Percentiles rank a stretch among this genome's conserved stretches.
These are phyloP conservation scores for Phaeosphaeria sp. DNA, from an alignment of 2,329 filamentous ascomycete genomes.

Conservation along the genomic window DNA sequence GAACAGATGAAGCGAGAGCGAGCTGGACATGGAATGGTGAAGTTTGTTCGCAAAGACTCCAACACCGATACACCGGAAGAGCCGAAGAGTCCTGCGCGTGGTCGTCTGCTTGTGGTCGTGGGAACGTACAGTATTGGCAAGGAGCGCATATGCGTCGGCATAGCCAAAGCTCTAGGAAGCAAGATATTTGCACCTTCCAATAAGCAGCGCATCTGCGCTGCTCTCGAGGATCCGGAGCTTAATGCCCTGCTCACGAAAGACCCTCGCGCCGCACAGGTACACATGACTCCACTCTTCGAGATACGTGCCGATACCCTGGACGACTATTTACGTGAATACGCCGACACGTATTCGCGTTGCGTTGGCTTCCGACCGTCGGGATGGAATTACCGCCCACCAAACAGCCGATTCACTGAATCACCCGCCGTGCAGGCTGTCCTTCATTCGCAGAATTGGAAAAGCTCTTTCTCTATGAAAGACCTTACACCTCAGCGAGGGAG, in stretches of 20 bases:
- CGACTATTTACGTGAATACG: conserved; percentile 83
- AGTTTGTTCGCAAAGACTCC: conserved; percentile 62
- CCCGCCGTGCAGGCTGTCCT: conserved; percentile 70
- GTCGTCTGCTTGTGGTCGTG: conserved; percentile 86
- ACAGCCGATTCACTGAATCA: conserved; percentile 66
- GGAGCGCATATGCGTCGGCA: conserved; percentile 91
- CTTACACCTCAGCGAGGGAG: conserved; percentile 83
- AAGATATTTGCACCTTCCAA: conserved; percentile 87
- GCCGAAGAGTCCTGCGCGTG: conserved; percentile 49
- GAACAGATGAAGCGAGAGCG: conserved; percentile 63
- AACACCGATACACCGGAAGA: conserved; percentile 40
- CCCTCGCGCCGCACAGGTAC: conserved; percentile 86
- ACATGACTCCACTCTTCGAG: conserved; percentile 97
- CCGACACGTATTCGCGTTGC: conserved; percentile 81
- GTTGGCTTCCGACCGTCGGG: conserved; percentile 92
- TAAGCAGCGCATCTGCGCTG: conserved; percentile 84
- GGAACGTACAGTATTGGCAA: conserved; percentile 99
- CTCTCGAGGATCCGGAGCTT: conserved; percentile 85
- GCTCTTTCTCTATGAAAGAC: conserved; percentile 72
- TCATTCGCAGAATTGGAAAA: conserved; percentile 75
- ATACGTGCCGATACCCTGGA: conserved; percentile 89
- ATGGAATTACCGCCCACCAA: conserved; percentile 86
- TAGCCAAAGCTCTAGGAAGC: conserved; percentile 81
- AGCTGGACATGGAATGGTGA: conserved; percentile 66
- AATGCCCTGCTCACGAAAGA: conserved; percentile 77